These are phyloP conservation scores for Aspergillus proliferans DNA, from an alignment of 2,329 filamentous ascomycete genomes.

Conservation along the genomic window DNA sequence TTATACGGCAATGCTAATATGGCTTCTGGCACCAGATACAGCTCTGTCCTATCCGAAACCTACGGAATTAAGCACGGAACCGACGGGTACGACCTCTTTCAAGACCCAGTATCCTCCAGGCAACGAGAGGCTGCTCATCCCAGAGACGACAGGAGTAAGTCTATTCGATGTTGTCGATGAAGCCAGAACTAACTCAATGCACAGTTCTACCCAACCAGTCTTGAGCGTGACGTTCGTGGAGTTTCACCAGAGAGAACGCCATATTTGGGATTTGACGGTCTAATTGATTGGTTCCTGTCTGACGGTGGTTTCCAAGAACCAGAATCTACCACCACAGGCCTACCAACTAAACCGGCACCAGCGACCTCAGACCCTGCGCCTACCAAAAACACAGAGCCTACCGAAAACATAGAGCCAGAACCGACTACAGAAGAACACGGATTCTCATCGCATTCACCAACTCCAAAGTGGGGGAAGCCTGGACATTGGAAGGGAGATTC, in stretches of 20 bases:
- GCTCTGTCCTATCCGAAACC: slow-evolving; percentile 19
- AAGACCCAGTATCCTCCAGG: slow-evolving; percentile 33
- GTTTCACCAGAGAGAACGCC: background rate
- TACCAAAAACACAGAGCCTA: background rate
- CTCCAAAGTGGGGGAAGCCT: too few species aligned
- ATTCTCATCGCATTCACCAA: too few species aligned
- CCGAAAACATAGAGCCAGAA: background rate
- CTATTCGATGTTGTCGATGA: background rate
- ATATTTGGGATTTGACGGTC: background rate
- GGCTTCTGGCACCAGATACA: slow-evolving; percentile 25
- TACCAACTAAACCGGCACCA: background rate
- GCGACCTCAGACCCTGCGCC: background rate
- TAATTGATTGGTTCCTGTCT: background rate
- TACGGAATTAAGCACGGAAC: slow-evolving; percentile 13
- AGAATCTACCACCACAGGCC: background rate
- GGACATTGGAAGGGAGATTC: background rate
- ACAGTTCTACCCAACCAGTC: slow-evolving; percentile 25
- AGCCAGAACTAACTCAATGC: slow-evolving; percentile 7
- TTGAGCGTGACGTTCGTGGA: slow-evolving; percentile 23
- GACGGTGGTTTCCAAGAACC: background rate
- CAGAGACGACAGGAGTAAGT: slow-evolving; percentile 28
- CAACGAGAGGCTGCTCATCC: slow-evolving; percentile 20
- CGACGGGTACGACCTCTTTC: slow-evolving; percentile 13
- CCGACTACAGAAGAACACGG: too few species aligned
- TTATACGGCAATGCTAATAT: slow-evolving; percentile 28